A percentile compares a stretch with the other conserved stretches of the same genome.
Evolutionary conservation across 1,284 basidiomycete genomes (phyloP).

Genomic region (Apiotrichum gamsii): DNA sequence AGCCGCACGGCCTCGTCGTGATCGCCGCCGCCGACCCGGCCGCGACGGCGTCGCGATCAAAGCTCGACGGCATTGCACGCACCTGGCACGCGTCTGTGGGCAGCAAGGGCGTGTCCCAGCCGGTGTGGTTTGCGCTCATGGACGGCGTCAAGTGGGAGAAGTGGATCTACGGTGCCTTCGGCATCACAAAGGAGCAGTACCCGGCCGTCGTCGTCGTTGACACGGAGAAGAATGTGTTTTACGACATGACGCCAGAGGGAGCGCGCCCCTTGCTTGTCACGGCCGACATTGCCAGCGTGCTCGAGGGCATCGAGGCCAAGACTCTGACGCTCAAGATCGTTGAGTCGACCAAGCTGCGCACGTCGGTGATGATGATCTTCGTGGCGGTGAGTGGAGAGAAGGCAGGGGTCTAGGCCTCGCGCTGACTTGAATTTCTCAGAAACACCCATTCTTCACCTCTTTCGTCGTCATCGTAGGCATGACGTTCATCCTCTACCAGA

Average conservation of each 20-base stretch:
- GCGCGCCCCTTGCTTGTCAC: constrained; percentile 57
- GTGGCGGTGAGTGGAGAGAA: constrained; percentile 17
- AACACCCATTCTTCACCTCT: constrained; percentile 41
- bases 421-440: constrained; percentile 14
- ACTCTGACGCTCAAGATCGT: constrained; percentile 53
- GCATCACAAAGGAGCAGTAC: constrained; percentile 48
- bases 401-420: constrained; percentile 2
- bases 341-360: background rate
- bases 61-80: constrained; percentile 55
- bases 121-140: constrained; percentile 80
- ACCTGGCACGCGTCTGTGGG: constrained; percentile 61
- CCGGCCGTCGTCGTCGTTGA: constrained; percentile 68
- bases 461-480: constrained; percentile 31
- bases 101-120: constrained; percentile 47
- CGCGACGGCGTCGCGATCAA: constrained; percentile 49
- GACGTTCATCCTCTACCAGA: constrained; percentile 32
- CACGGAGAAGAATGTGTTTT: constrained; percentile 50
- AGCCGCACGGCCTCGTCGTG: constrained; percentile 66
- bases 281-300: constrained; percentile 59
- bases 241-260: constrained; percentile 61
- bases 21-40: constrained; percentile 52
- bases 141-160: constrained; percentile 69
- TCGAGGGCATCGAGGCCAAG: constrained; percentile 62
- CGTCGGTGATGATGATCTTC: constrained; percentile 4
- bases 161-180: constrained; percentile 64